These are phyloP conservation scores for Colletotrichum sp. DNA, from an alignment of 2,329 filamentous ascomycete genomes.

Conservation along the genomic window DNA sequence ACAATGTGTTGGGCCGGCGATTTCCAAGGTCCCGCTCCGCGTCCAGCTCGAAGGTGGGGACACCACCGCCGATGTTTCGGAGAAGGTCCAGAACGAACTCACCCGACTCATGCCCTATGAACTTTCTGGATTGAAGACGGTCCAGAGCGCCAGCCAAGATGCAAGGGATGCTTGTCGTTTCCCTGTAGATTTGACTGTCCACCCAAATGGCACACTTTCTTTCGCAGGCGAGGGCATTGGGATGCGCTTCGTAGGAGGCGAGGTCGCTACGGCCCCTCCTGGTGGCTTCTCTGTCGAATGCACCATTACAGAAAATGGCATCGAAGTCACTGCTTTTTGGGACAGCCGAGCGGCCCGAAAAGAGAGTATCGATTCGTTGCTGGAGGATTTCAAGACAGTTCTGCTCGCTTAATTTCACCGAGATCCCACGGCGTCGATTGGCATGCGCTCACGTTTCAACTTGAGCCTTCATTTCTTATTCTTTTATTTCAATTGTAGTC, in stretches of 20 bases:
- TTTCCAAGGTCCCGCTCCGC: background rate
- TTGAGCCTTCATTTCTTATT: background rate
- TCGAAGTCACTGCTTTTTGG: background rate
- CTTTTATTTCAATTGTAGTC: background rate
- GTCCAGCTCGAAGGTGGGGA: background rate
- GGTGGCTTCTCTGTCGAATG: conserved; percentile 1
- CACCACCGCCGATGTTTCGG: background rate
- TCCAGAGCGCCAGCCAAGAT: background rate
- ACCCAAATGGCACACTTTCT: background rate
- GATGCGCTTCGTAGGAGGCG: background rate
- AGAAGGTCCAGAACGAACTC: background rate
- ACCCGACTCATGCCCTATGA: conserved; percentile 1
- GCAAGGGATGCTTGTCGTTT: conserved; percentile 7
- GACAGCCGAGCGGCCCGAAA: background rate
- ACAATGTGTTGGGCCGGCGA: background rate
- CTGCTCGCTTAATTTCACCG: background rate
- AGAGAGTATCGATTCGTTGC: background rate
- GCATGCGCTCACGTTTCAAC: background rate
- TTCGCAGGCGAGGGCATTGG: background rate
- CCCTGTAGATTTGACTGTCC: background rate
- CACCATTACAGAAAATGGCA: background rate
- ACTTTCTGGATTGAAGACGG: background rate
- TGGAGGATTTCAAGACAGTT: background rate
- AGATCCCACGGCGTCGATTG: background rate
- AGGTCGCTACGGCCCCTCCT: background rate